Evolutionary conservation across 805 yeast species (phyloP).

Genomic region (Myxozyma geophila): DNA sequence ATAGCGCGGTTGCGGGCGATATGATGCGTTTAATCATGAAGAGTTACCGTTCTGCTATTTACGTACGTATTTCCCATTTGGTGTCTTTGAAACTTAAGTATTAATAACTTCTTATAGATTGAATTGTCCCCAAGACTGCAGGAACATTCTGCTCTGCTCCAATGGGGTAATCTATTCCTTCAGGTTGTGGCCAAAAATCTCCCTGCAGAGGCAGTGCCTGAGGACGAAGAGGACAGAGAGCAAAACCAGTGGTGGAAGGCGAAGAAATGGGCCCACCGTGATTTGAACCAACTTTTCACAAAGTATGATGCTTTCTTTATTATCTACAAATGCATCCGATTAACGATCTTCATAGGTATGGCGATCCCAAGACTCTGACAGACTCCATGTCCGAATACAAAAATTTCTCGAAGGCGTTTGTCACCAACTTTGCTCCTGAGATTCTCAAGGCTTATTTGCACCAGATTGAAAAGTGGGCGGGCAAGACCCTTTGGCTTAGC

Average conservation of each 20-base stretch:
- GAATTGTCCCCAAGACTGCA: constrained; percentile 73
- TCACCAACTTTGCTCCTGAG: constrained; percentile 69
- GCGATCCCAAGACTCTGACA: constrained; percentile 28
- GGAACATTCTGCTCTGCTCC: constrained; percentile 53
- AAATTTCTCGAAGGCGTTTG: constrained; percentile 62
- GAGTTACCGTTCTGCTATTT: constrained; percentile 73
- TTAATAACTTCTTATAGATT: constrained; percentile 46
- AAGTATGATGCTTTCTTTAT: constrained; percentile 62
- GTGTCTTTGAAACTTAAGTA: neutral
- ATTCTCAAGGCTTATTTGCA: constrained; percentile 65
- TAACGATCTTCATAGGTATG: constrained; percentile 21
- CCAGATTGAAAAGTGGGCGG: constrained; percentile 76
- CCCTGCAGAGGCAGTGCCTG: constrained; percentile 57
- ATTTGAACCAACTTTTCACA: constrained; percentile 68
- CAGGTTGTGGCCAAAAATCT: constrained; percentile 62
- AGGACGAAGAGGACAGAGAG: constrained; percentile 59
- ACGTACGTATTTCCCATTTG: constrained; percentile 30
- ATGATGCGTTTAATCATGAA: constrained; percentile 76
- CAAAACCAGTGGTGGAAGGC: constrained; percentile 69
- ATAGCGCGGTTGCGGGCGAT: constrained; percentile 60
- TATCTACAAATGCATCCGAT: too few relatives aligned
- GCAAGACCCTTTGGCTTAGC: constrained; percentile 68
- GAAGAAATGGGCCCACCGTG: constrained; percentile 89
- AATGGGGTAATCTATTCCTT: constrained; percentile 82
- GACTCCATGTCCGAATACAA: constrained; percentile 54